Conservation (phyloP, 192 early-diverging fungal species). For the Martensiomyces pterosporus region DNA sequence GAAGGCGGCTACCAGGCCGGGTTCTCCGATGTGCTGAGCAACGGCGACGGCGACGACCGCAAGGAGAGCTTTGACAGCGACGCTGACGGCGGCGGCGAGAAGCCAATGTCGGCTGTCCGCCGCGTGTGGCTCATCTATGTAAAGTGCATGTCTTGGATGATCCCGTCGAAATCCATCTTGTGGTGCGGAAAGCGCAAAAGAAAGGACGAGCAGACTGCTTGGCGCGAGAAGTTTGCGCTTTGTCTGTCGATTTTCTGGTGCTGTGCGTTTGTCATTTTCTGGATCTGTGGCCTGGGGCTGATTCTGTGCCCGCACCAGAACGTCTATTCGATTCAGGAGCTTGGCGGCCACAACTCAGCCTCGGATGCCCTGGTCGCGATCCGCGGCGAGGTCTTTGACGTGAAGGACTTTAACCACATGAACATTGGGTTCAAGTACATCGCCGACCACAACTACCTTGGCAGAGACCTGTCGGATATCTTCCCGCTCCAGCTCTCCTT, state of each 20-base stretch:
- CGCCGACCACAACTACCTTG: slow-evolving; percentile 56
- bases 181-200: slow-evolving; percentile 72
- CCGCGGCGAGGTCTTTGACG: slow-evolving; percentile 77
- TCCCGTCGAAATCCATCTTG: slow-evolving; percentile 62
- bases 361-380: slow-evolving; percentile 60
- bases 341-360: slow-evolving; percentile 53
- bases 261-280: slow-evolving; percentile 74
- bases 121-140: slow-evolving; percentile 79
- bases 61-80: slow-evolving; percentile 13
- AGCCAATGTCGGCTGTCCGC: slow-evolving; percentile 54
- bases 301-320: slow-evolving; percentile 69
- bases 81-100: slow-evolving; percentile 43
- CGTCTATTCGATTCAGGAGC: slow-evolving; percentile 63
- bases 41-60: slow-evolving; percentile 14
- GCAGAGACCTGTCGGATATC: slow-evolving; percentile 58
- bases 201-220: slow-evolving; percentile 79
- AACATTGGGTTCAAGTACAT: slow-evolving; percentile 51
- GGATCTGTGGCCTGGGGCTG: slow-evolving; percentile 68
- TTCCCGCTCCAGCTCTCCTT: slow-evolving; percentile 64
- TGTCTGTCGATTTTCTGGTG: slow-evolving; percentile 75
- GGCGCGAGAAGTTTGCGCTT: slow-evolving; percentile 94
- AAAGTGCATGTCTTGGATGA: slow-evolving; percentile 57
- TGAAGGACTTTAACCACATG: slow-evolving; percentile 58
- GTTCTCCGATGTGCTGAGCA: slow-evolving; percentile 41
- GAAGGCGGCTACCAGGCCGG: slow-evolving; percentile 34